These are phyloP conservation scores for Reutealis trisperma DNA, from an alignment of 345 rosid species.

Conservation along the genomic window DNA sequence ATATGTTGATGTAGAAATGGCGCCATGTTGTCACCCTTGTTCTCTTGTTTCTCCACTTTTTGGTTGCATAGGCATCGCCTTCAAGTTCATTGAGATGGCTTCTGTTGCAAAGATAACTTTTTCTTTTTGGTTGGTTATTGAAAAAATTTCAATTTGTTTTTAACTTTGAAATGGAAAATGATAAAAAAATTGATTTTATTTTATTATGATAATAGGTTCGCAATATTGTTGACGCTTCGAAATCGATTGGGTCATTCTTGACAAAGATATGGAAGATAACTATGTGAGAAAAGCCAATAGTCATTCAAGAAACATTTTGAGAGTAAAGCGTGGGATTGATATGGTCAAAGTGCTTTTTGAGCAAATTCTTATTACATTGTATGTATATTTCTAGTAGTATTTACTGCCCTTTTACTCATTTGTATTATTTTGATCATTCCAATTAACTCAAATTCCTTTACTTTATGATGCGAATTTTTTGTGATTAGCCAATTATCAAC, in stretches of 20 bases:
- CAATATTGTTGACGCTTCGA: constrained; percentile 74
- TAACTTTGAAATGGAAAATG: too few species aligned
- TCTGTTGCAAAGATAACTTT: constrained; percentile 96
- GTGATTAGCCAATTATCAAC: not conserved
- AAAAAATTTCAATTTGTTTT: not conserved
- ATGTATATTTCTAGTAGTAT: constrained; percentile 28
- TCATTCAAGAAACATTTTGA: constrained; percentile 81
- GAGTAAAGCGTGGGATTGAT: constrained; percentile 97
- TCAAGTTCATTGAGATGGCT: constrained; percentile 93
- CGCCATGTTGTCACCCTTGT: constrained; percentile 78
- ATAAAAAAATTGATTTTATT: constrained; percentile 1
- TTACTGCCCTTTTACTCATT: not conserved
- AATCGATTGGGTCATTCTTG: constrained; percentile 60
- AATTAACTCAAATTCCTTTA: not conserved
- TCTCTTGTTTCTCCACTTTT: constrained; percentile 91
- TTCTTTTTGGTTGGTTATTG: too few species aligned
- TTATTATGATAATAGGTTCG: constrained; percentile 52
- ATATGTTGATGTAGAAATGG: constrained; percentile 50
- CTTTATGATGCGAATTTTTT: not conserved
- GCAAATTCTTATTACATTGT: constrained; percentile 69
- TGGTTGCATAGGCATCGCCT: constrained; percentile 88
- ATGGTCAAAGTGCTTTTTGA: constrained; percentile 89
- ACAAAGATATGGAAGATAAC: constrained; percentile 54
- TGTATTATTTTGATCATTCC: not conserved
- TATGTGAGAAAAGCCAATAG: constrained; percentile 73